Conservation (phyloP, 192 early-diverging fungal species). For the Phlyctochytrium arcticum region DNA sequence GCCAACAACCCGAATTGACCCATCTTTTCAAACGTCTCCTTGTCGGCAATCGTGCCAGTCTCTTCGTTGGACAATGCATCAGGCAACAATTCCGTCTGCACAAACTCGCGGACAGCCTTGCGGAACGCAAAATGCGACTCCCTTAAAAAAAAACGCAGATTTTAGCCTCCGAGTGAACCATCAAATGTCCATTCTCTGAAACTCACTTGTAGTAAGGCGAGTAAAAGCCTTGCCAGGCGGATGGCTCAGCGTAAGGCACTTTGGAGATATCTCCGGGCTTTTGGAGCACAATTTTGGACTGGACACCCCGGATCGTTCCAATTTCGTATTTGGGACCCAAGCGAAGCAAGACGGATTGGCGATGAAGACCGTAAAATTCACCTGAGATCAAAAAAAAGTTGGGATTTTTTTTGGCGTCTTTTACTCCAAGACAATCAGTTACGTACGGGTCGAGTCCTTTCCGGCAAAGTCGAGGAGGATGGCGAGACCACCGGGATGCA, state of each 20-base stretch:
- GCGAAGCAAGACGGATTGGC: conserved; percentile 32
- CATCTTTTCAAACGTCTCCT: conserved; percentile 33
- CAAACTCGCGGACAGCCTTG: conserved; percentile 29
- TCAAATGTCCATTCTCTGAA: no score
- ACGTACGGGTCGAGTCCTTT: conserved; percentile 43
- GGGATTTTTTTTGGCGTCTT: no score
- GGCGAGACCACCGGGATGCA: conserved; percentile 37
- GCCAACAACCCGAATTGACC: conserved; percentile 30
- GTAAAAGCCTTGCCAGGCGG: conserved; percentile 32
- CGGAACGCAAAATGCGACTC: conserved; percentile 29
- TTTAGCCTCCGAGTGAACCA: not conserved
- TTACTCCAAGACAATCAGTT: no score
- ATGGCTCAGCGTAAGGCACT: conserved; percentile 37
- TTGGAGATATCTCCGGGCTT: conserved; percentile 26
- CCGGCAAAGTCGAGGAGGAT: conserved; percentile 32
- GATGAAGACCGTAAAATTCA: conserved; percentile 44
- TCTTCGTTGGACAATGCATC: conserved; percentile 28
- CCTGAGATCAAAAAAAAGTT: no score
- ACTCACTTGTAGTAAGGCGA: conserved; percentile 38
- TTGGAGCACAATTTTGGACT: conserved; percentile 27
- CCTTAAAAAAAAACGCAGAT: not conserved
- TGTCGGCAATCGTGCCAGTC: conserved; percentile 18
- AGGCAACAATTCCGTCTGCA: conserved; percentile 20
- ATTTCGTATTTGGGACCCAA: conserved; percentile 18
- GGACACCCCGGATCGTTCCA: conserved; percentile 27